Conservation (phyloP, 176 grass and related monocot species). For the Chrysopogon serrulatus region DNA sequence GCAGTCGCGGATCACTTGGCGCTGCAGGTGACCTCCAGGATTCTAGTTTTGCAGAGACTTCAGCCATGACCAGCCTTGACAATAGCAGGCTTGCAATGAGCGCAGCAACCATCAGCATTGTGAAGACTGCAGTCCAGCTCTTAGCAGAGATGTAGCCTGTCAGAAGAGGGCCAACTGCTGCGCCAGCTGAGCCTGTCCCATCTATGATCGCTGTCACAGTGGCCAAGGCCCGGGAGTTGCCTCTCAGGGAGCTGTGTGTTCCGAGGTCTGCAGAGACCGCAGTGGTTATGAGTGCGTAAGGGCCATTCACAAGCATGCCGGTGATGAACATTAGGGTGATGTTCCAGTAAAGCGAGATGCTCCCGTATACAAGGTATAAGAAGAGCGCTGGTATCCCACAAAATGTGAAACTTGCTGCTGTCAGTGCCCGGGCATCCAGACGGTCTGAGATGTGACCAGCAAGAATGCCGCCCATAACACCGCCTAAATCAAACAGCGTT, state of each 20-base stretch:
- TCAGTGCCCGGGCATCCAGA: conserved; percentile 45
- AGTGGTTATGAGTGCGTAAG: conserved; percentile 52
- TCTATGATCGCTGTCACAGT: conserved; percentile 62
- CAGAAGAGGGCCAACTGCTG: conserved; percentile 51
- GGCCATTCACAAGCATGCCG: conserved; percentile 52
- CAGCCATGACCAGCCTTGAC: conserved; percentile 43
- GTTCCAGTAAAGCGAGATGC: conserved; percentile 41
- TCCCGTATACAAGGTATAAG: conserved; percentile 39
- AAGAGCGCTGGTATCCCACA: conserved; percentile 38
- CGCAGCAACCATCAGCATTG: conserved; percentile 48
- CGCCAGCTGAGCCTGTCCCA: conserved; percentile 52
- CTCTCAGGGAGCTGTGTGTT: conserved; percentile 48
- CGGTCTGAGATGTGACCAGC: conserved; percentile 55
- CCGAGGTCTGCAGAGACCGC: conserved; percentile 52
- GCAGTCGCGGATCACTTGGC: conserved; percentile 13
- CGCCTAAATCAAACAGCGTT: conserved; percentile 52
- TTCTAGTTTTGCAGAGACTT: conserved; percentile 44
- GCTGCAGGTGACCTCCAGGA: not conserved
- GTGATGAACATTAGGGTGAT: conserved; percentile 40
- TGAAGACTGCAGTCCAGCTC: conserved; percentile 58
- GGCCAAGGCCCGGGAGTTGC: conserved; percentile 49
- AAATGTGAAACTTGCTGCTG: conserved; percentile 50
- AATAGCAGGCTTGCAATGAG: conserved; percentile 45
- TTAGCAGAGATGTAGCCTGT: conserved; percentile 53
- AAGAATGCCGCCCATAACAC: conserved; percentile 50